Evolutionary conservation across 2,329 filamentous ascomycete species (phyloP).

Genomic region (Colletotrichum tabaci): DNA sequence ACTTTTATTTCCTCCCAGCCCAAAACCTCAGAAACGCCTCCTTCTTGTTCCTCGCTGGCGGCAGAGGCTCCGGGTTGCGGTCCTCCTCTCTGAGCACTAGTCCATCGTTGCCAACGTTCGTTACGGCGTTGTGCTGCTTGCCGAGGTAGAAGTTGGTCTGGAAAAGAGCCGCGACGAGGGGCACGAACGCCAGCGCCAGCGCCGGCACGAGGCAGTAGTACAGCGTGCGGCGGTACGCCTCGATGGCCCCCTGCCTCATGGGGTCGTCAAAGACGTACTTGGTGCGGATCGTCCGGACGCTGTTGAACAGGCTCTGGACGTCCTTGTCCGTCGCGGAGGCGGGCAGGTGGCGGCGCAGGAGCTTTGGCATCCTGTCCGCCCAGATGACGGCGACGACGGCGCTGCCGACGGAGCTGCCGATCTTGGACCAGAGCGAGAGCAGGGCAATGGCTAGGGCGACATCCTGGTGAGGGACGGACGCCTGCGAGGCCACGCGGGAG

Average conservation of each 20-base stretch:
- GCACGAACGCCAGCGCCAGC: conserved; percentile 35
- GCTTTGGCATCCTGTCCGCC: conserved; percentile 46
- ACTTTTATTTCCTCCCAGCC: conserved; percentile 33
- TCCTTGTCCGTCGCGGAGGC: conserved; percentile 43
- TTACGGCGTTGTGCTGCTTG: conserved; percentile 42
- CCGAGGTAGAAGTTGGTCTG: conserved; percentile 42
- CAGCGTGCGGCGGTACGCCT: conserved; percentile 35
- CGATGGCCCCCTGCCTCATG: conserved; percentile 44
- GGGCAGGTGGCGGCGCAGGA: conserved; percentile 46
- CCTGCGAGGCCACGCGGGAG: conserved; percentile 32
- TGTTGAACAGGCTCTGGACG: conserved; percentile 41
- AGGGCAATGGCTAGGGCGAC: conserved; percentile 32
- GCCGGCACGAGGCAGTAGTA: conserved; percentile 41
- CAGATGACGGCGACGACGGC: conserved; percentile 34
- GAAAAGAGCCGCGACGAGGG: conserved; percentile 38
- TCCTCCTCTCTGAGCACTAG: conserved; percentile 34
- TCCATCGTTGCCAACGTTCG: conserved; percentile 36
- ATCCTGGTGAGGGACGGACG: conserved; percentile 36
- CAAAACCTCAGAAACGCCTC: conserved; percentile 49
- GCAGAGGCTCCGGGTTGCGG: conserved; percentile 29
- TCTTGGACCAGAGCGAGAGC: conserved; percentile 37
- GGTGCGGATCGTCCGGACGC: conserved; percentile 30
- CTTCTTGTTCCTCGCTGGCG: conserved; percentile 44
- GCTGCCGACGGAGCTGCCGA: conserved; percentile 38
- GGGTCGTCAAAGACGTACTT: conserved; percentile 42